phyloP scores from a whole-genome alignment of 805 yeast species.

The Saturnispora zaruensis region DNA sequence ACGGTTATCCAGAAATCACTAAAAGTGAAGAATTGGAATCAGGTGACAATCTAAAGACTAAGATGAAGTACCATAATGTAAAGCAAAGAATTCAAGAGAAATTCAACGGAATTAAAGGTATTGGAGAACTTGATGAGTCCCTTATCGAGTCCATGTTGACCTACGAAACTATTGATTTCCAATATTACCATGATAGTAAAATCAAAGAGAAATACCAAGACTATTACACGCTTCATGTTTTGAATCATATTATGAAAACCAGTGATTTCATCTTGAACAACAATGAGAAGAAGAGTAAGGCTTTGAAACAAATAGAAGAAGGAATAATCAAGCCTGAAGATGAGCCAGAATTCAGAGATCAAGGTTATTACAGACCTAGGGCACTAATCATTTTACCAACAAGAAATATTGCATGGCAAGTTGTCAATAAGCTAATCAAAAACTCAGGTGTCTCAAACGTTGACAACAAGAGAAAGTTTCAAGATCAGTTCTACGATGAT shows the following conservation, averaged over 20 bases:
- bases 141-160: slow-evolving; percentile 58
- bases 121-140: slow-evolving; percentile 37
- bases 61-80: slow-evolving; percentile 31
- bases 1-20: slow-evolving; percentile 16
- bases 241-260: slow-evolving; percentile 81
- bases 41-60: slow-evolving; percentile 9
- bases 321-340: slow-evolving; percentile 20
- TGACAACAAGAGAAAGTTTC: slow-evolving; percentile 74
- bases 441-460: slow-evolving; percentile 64
- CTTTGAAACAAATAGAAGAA: slow-evolving; percentile 31
- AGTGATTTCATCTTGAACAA: slow-evolving; percentile 78
- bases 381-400: slow-evolving; percentile 79
- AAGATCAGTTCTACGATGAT: slow-evolving; percentile 54
- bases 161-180: slow-evolving; percentile 64
- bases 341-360: slow-evolving; percentile 71
- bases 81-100: slow-evolving; percentile 39
- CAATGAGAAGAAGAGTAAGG: slow-evolving; percentile 46
- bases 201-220: slow-evolving; percentile 38
- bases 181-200: slow-evolving; percentile 38
- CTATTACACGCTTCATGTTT: slow-evolving; percentile 57
- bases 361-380: slow-evolving; percentile 93
- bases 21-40: slow-evolving; percentile 6
- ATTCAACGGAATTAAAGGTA: slow-evolving; percentile 23
- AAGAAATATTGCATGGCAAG: slow-evolving; percentile 63
- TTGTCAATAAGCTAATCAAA: slow-evolving; percentile 52